Evolutionary conservation across 108 stramenopile species (phyloP), one percentile per base, ranked within the genome.

Genomic region (Conticribra guillardii): DNA sequence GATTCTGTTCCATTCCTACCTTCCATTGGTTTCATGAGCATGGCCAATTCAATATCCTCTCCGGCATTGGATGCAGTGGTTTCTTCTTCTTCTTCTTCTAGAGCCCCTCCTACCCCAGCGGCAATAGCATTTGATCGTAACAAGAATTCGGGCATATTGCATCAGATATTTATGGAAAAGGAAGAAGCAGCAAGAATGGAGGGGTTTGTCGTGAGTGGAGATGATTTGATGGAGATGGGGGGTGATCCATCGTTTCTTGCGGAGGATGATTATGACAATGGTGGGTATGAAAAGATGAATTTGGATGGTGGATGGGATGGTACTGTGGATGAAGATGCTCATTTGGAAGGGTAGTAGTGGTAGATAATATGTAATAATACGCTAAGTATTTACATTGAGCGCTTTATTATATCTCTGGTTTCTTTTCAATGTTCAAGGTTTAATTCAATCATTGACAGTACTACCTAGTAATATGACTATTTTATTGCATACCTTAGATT

Each of bases 281-380:
- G 16, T 51, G 31, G 63, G 31, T 4, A 51, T 18, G 1, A 48
- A 30, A 32, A 2, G 9, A 7, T 30, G 23, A 32, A 15, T 31
- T 2, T 1, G 15, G 2, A 5, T 4, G 17, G 18, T 26, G 24
- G 60, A 61, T 67, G 65, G 65, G 65, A 67, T 67, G 65, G 65
- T 15, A 44, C 22, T 54, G 65, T 67, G 26, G 65, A 67, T 54
- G 65, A 67, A 44, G 65, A 67, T 67, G 65, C 65, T 3, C 65
- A 67, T 26, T 37, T 67, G 37, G 65, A 67, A n/a, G n/a, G n/a
- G n/a, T n/a, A n/a, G n/a, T n/a, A n/a, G n/a, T n/a, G n/a, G n/a
- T n/a, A n/a, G n/a, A n/a, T n/a, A n/a, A n/a, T n/a, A n/a, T n/a
- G n/a, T n/a, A n/a, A n/a, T n/a, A n/a, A n/a, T n/a, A n/a, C n/a